These are phyloP conservation scores for Gnaphalium uliginosum DNA, from an alignment of 129 eudicot species.

Conservation along the genomic window DNA sequence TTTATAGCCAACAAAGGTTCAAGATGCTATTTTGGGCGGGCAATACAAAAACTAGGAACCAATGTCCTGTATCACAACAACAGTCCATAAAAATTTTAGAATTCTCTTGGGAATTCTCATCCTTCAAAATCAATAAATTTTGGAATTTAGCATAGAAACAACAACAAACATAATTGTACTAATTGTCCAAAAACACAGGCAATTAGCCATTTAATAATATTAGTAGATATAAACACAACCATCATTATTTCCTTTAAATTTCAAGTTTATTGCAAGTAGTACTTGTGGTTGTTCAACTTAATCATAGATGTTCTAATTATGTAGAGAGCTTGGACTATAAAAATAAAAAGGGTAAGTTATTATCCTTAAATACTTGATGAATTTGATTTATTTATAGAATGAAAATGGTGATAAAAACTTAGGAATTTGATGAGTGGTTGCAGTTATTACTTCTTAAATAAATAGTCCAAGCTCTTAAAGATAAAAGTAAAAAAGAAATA, in stretches of 20 bases:
- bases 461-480: too few relatives aligned
- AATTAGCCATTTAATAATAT: not conserved
- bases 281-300: not conserved
- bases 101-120: conserved; percentile 29
- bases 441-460: too few relatives aligned
- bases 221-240: not conserved
- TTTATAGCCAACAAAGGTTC: not conserved
- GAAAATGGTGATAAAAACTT: too few relatives aligned
- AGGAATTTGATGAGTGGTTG: too few relatives aligned
- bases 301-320: too few relatives aligned
- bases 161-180: not conserved
- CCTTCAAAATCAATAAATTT: not conserved
- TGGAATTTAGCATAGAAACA: conserved; percentile 4
- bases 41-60: conserved; percentile 21
- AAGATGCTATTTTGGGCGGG: conserved; percentile 34
- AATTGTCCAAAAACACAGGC: conserved; percentile 1
- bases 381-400: too few relatives aligned
- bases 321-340: too few relatives aligned
- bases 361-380: too few relatives aligned
- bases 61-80: conserved; percentile 22
- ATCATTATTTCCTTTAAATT: not conserved
- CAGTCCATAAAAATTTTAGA: conserved; percentile 1
- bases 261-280: not conserved
- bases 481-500: too few relatives aligned
- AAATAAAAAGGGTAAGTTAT: too few relatives aligned